Base-by-base conservation (phyloP, 805 yeast genomes). In the Pichia sporocuriosa region DNA sequence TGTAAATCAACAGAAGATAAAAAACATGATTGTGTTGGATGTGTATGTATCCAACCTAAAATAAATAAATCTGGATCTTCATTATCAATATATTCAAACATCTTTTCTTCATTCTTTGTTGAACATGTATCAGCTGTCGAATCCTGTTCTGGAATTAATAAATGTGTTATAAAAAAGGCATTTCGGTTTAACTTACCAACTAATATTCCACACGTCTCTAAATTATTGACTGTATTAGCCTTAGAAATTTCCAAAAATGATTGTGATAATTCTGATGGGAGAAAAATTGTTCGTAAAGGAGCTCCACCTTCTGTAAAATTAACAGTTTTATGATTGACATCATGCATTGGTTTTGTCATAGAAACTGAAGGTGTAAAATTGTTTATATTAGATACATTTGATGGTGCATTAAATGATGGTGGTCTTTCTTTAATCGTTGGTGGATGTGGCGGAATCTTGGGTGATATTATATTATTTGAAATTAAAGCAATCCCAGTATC, bases 31-130 rank as follows among this genome's bases (percentile, higher is more conserved):
- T 79, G 86, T 10, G 84, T 75, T 6, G 86, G 86, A 54, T 79
- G 86, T 9, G 85, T 80, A 56, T 79, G 86, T 40, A 79, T 80
- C 86, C 86, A 79, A 3, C 86, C 86, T 3, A 79, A 62, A n/a
- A 79, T 72, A 51, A 79, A 77, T 34, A 80, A 58, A 31, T 48
- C 49, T 3, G 51, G 51, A 45, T 75, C 81, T 40, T 72, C 63
- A 25, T 59, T 49, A 52, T 79, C 84, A 32, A 78, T 69, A 48
- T 65, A 73, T 32, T 72, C 75, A 51, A 79, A 78, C 45, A 79
- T 55, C 4, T 63, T 58, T 48, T 78, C 84, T 52, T 79, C 86
- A 52, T 78, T 69, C 21, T 68, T 69, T 12, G 84, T 79, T 35
- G 67, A 63, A 57, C 85, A 80, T 6, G 84, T 77, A 54, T 79